Evolutionary conservation across 495 filamentous ascomycete species (phyloP), one percentile per base, ranked within the genome.

Genomic region (Daldinia bambusicola): DNA sequence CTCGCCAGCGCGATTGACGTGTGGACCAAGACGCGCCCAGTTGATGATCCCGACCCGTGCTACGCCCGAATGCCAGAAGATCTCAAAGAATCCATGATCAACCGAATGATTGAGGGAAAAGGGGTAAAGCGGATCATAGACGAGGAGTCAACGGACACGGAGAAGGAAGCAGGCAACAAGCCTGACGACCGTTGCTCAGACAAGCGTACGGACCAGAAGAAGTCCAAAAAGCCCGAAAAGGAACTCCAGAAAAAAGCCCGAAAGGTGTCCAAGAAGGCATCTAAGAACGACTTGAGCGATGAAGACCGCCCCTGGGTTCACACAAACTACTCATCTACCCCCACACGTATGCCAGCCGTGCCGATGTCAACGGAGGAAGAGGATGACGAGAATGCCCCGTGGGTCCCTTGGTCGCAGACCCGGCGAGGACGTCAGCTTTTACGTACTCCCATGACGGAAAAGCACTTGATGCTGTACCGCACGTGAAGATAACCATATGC

Each of bases 1-100:
- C 43, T 70, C 0, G 61, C 67, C 5, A 30, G 1, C 12, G 61
- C 61, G 0, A 65, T 70, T 13, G 67, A 70, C 10, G 31, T 50
- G 6, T 70, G 55, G 55, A 41, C 26, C 2, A 16, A 36, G 34
- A 48, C 38, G 14, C n/a, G 6, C 0, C 66, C 66, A 0, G 43
- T 40, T 2, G 43, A 43, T n/a, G 4, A 60, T 22, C 20, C 60
- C 0, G 55, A 61, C 0, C 31, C 51, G 1, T 5, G 0, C 4
- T 67, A 55, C 26, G 36, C 36, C 9, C 13, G 18, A 14, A 37
- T 40, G 16, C n/a, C 34, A 1, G 6, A 13, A 9, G 2, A 61
- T 20, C 7, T 20, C 22, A 30, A 61, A 6, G 26, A 61, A 0
- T 12, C 36, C 50, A 38, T 55, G 14, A 40, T 56, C 32, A 22